Base-by-base conservation (phyloP, 1,284 basidiomycete species). In the Leccinum pachyderme region DNA sequence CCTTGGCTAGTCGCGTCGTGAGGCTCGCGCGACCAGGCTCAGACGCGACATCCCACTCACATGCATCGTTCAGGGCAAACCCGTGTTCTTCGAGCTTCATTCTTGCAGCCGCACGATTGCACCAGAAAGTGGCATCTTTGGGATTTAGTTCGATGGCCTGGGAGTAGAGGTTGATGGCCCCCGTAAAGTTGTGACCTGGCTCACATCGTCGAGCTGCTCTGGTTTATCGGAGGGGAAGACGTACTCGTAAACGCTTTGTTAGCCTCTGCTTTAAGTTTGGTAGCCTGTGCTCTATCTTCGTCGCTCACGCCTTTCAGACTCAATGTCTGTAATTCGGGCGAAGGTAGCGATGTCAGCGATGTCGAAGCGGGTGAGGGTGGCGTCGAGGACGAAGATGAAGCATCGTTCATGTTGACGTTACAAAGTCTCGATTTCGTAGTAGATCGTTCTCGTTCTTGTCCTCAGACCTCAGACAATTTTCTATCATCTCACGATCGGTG, bases 51-150 rank as follows among this genome's bases (percentile, higher is more conserved):
- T 57, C 24, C 18, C 32, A 77, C 86, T 68, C 63, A 91, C 90
- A 81, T 44, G 89, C 83, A 73, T 94, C 91, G 32, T 75, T 75
- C 41, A 93, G 78, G 18, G 89, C 91, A 68, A 91, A 90, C 6
- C 91, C 91, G 65, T 88, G 86, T 71, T 93, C 91, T 67, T 91
- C 88, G 47, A 92, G 70, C 69, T 84, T 91, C 73, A 90, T 89
- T 44, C 89, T 80, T 22, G 87, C 79, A 70, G 87, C 86, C 8
- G 89, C 89, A 37, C 89, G 80, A 72, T 92, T 92, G 66, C 87
- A 90, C 84, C 87, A 92, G 46, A 91, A 60, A 6, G 87, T 91
- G 45, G 89, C 75, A 63, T 92, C 90, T 33, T 72, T 72, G 0
- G 91, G 91, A 68, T 95, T 93, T 62, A 84, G 80, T 60, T 86